phyloP scores from a whole-genome alignment of 148 eudicot genomes.

The Rheum nobile region DNA sequence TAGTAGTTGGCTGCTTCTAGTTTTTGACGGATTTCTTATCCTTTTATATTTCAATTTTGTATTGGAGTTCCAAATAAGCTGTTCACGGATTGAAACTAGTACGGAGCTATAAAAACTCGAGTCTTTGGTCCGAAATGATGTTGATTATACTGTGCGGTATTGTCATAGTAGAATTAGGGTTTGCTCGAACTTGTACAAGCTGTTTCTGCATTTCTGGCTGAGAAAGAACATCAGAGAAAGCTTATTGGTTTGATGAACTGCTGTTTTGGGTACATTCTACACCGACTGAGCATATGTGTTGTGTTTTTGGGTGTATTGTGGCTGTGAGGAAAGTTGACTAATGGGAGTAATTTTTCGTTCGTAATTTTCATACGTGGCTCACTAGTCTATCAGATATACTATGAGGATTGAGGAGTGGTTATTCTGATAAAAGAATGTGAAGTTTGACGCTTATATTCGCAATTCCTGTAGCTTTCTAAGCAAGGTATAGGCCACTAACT shows the following conservation, averaged over 20 bases:
- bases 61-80: neutral
- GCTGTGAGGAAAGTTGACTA: neutral
- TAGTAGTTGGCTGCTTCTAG: neutral
- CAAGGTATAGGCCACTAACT: neutral
- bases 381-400: neutral
- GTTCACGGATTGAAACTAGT: neutral
- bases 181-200: neutral
- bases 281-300: neutral
- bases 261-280: neutral
- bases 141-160: neutral
- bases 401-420: neutral
- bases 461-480: neutral
- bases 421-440: neutral
- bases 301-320: neutral
- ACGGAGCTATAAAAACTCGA: neutral
- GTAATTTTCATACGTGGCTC: neutral
- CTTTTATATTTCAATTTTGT: neutral
- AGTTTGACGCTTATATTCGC: neutral
- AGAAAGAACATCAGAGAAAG: neutral
- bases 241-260: neutral
- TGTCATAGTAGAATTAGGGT: neutral
- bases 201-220: neutral
- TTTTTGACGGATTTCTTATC: neutral
- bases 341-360: neutral
- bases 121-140: neutral